Percentiles rank a stretch among this genome's conserved stretches.
phyloP scores from a whole-genome alignment of 257 asterid genomes.

The Nemophila menziesii region DNA sequence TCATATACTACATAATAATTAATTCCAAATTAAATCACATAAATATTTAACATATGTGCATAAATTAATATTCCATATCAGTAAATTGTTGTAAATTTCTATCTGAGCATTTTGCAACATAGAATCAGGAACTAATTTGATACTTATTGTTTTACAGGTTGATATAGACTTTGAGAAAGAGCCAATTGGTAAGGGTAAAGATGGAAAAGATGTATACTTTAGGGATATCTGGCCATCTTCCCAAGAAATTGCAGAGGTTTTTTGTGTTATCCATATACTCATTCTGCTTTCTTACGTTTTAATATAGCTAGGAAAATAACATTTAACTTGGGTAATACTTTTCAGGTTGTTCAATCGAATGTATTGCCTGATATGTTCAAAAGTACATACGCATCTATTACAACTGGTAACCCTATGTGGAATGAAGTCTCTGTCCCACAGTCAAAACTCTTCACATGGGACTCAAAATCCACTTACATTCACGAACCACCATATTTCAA shows the following conservation, averaged over 20 bases:
- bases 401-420: constrained; percentile 91
- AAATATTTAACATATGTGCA: too few species aligned
- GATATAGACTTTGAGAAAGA: constrained; percentile 88
- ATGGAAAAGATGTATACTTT: constrained; percentile 72
- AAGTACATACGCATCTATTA: constrained; percentile 80
- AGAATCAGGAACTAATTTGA: not conserved
- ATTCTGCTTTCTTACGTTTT: constrained; percentile 3
- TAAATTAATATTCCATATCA: too few species aligned
- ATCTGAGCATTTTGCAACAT: too few species aligned
- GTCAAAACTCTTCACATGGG: constrained; percentile 74
- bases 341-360: constrained; percentile 79
- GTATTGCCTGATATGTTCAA: constrained; percentile 92
- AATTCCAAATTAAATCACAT: too few species aligned
- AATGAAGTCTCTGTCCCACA: constrained; percentile 61
- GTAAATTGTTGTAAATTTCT: too few species aligned
- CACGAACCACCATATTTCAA: constrained; percentile 95
- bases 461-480: constrained; percentile 72
- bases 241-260: constrained; percentile 84
- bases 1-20: too few species aligned
- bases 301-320: constrained; percentile 5
- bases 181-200: constrained; percentile 88
- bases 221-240: constrained; percentile 92
- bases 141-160: constrained; percentile 47
- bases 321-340: constrained; percentile 4
- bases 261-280: too few species aligned